Evolutionary conservation across 352 stramenopile genomes (phyloP).

Genomic region (Aphanomyces cochlioides): DNA sequence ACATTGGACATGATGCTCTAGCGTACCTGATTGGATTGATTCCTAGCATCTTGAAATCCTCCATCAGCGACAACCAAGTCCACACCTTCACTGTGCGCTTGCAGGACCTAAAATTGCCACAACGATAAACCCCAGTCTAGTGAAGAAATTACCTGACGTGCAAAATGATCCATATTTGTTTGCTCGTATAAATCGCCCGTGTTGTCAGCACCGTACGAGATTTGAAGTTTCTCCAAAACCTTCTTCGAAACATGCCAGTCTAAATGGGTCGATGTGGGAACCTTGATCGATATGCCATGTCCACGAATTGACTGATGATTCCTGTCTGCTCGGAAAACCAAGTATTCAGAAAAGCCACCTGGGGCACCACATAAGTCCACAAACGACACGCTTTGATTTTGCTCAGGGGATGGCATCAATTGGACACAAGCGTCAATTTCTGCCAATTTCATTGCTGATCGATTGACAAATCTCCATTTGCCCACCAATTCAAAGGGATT

Average conservation of each 20-base stretch:
- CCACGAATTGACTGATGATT: slow-evolving; percentile 33
- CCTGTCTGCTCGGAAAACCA: slow-evolving; percentile 42
- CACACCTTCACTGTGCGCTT: slow-evolving; percentile 39
- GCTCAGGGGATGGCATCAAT: slow-evolving; percentile 36
- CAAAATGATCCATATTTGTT: slow-evolving; percentile 56
- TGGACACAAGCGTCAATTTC: slow-evolving; percentile 64
- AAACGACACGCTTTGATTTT: slow-evolving; percentile 43
- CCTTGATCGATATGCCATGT: slow-evolving; percentile 66
- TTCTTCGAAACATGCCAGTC: slow-evolving; percentile 41
- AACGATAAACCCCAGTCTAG: too few relatives aligned
- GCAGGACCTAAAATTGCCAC: neutral
- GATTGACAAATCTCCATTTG: slow-evolving; percentile 63
- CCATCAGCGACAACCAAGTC: slow-evolving; percentile 66
- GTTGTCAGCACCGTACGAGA: slow-evolving; percentile 64
- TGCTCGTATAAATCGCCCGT: slow-evolving; percentile 64
- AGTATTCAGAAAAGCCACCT: slow-evolving; percentile 76
- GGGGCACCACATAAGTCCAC: slow-evolving; percentile 73
- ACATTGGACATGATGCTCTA: neutral
- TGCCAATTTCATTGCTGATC: slow-evolving; percentile 78
- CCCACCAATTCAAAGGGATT: slow-evolving; percentile 64
- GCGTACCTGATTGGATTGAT: slow-evolving; percentile 57
- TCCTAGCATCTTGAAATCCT: slow-evolving; percentile 62
- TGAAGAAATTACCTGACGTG: slow-evolving; percentile 35
- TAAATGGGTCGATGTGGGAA: slow-evolving; percentile 38
- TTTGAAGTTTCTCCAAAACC: slow-evolving; percentile 37